Evolutionary conservation across 768 basidiomycete genomes (phyloP), one percentile per base, ranked within the genome.

Genomic region (Trametes coccinea): DNA sequence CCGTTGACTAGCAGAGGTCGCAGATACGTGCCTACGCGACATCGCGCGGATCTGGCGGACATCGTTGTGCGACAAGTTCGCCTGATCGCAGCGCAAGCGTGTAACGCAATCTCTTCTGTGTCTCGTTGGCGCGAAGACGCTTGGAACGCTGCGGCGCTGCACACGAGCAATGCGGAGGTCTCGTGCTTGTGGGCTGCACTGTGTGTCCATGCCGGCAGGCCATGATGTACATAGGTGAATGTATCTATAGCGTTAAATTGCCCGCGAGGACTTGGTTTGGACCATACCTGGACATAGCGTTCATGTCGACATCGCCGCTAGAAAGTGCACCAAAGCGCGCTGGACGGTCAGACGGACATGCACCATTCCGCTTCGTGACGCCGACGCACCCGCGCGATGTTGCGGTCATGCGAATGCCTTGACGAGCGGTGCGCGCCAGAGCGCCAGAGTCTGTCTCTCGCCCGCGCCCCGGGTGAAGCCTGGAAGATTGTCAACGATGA

Each of bases 211-310:
- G 22, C 22, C 22, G 22, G 22, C 22, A 22, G 22, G 22, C 22
- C 22, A 22, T 22, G 22, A 22, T 22, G 22, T 22, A 22, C 22
- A 22, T 22, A 22, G 22, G 22, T 22, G 22, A 22, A 22, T 22
- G 22, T 22, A 22, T 22, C 22, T 22, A 22, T 22, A 22, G 22
- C 22, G 22, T 22, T 22, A 94, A 74, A 31, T 93, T 79, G 8
- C 87, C 89, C 31, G 85, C 80, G 3, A 79, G 70, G 96, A 96
- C 68, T 96, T 92, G 64, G 89, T 86, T 13, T 93, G 80, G 45
- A 97, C 95, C 1, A 93, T 89, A 33, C 83, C 71, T 96, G 94
- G 51, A 96, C 94, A 75, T 94, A 4, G 89, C 83, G 67, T 95
- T 94, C 46, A 93, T 93, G 30, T 85, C 87, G 67, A 93, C 89